These are phyloP conservation scores for Debaryomyces castellii DNA, from an alignment of 805 yeast genomes.

Conservation along the genomic window DNA sequence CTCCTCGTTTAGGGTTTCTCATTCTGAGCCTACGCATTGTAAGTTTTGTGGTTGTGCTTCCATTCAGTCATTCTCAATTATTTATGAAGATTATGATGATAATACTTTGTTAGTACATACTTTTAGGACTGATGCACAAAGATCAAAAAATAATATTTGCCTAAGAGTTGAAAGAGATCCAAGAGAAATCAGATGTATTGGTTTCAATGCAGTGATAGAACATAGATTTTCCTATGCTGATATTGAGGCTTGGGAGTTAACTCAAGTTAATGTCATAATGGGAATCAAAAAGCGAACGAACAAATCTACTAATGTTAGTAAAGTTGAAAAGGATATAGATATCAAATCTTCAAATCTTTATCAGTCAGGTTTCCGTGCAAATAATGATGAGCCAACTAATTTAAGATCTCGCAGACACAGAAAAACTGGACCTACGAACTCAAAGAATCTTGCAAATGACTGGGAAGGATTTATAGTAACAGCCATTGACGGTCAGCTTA, in stretches of 20 bases:
- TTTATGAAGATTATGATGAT: slow-evolving; percentile 61
- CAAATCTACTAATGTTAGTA: not conserved
- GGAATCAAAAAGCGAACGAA: slow-evolving; percentile 46
- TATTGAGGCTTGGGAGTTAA: slow-evolving; percentile 77
- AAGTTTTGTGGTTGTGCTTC: slow-evolving; percentile 90
- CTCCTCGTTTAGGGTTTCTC: slow-evolving; percentile 65
- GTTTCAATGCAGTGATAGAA: slow-evolving; percentile 74
- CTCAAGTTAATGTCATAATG: slow-evolving; percentile 73
- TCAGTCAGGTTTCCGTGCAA: not conserved
- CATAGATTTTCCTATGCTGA: slow-evolving; percentile 63
- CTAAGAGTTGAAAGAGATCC: slow-evolving; percentile 90
- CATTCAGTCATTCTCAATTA: slow-evolving; percentile 66
- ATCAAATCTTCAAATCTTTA: not conserved
- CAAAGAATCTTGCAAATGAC: slow-evolving; percentile 8
- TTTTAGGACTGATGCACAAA: slow-evolving; percentile 59
- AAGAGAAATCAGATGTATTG: slow-evolving; percentile 85
- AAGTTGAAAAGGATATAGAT: not conserved
- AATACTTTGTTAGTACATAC: slow-evolving; percentile 69
- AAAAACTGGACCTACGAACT: not conserved
- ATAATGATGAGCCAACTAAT: slow-evolving; percentile 15
- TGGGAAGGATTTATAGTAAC: slow-evolving; percentile 85
- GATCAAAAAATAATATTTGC: slow-evolving; percentile 79
- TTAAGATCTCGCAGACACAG: slow-evolving; percentile 17
- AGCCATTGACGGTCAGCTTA: slow-evolving; percentile 61
- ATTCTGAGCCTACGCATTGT: slow-evolving; percentile 85